Conservation (phyloP, 768 basidiomycete genomes). For the Saitozyma podzolica region DNA sequence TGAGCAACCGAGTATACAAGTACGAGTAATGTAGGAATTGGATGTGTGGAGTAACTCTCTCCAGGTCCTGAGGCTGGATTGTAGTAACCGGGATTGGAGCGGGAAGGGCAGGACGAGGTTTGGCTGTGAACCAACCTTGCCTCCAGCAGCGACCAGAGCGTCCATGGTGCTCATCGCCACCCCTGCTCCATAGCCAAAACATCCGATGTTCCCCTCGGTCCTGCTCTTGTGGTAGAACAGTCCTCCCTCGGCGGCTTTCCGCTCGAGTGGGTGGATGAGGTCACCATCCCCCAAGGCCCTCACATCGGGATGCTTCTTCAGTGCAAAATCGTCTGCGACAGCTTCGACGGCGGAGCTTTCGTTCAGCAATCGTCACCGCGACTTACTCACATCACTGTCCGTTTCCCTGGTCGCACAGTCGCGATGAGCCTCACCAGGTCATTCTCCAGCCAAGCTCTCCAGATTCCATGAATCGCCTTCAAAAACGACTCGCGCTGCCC, state of each 20-base stretch:
- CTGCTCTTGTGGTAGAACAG: constrained; percentile 15
- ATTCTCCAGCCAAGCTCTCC: no score
- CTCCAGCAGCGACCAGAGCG: constrained; percentile 9
- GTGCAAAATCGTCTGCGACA: neutral
- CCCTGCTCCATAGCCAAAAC: constrained; percentile 19
- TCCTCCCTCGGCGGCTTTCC: neutral
- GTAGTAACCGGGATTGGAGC: neutral
- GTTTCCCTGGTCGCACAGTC: no score
- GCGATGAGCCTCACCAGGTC: no score
- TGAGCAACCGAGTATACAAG: no score
- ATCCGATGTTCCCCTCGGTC: constrained; percentile 9
- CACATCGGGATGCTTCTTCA: neutral
- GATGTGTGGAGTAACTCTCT: no score
- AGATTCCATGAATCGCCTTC: no score
- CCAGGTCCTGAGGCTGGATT: no score
- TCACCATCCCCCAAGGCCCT: neutral
- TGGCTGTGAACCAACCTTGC: constrained; percentile 5
- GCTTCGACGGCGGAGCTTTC: neutral
- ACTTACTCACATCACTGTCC: no score
- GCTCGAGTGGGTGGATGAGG: neutral
- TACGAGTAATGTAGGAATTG: no score
- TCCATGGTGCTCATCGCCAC: constrained; percentile 23
- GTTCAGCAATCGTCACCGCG: neutral
- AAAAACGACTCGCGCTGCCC: no score
- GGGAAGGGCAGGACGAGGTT: neutral